phyloP scores from a whole-genome alignment of 768 basidiomycete genomes.

The Kwoniella heveanensis region DNA sequence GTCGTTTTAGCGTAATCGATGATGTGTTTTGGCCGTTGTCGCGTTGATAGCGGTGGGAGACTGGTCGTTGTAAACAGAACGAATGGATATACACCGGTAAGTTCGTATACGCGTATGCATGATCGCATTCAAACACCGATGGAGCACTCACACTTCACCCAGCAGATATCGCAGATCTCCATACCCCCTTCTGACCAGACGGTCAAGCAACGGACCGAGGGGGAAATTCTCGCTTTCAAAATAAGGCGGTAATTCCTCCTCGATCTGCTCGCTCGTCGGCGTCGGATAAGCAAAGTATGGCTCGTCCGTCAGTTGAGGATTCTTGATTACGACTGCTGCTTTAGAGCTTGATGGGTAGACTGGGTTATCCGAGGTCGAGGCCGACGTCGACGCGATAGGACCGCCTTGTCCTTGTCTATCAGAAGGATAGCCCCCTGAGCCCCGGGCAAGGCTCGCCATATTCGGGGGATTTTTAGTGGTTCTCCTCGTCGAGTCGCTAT shows the following conservation, averaged over 20 bases:
- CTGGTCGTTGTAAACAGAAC: slow-evolving; percentile 15
- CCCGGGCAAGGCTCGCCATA: background rate
- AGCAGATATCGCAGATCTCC: slow-evolving; percentile 41
- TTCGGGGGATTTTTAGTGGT: background rate
- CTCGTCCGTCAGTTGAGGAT: slow-evolving; percentile 42
- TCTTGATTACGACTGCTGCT: background rate
- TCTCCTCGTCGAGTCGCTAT: background rate
- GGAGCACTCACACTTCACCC: slow-evolving; percentile 37
- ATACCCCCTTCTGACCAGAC: slow-evolving; percentile 38
- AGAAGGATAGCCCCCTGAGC: too few species aligned
- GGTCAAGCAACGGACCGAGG: slow-evolving; percentile 36
- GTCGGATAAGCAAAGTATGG: slow-evolving; percentile 46
- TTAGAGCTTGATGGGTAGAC: background rate
- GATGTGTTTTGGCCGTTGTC: slow-evolving; percentile 40
- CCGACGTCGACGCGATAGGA: slow-evolving; percentile 1
- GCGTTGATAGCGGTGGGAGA: slow-evolving; percentile 31
- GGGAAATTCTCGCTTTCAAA: slow-evolving; percentile 42
- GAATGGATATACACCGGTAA: background rate
- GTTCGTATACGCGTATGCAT: background rate
- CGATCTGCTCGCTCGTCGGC: slow-evolving; percentile 36
- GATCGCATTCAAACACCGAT: background rate
- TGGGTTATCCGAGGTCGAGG: background rate
- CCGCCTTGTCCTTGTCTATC: background rate
- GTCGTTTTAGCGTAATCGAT: slow-evolving; percentile 46
- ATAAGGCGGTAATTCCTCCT: slow-evolving; percentile 47